Evolutionary conservation across 129 eudicot species (phyloP), one percentile per base, ranked within the genome.

Genomic region (Arctium minus): DNA sequence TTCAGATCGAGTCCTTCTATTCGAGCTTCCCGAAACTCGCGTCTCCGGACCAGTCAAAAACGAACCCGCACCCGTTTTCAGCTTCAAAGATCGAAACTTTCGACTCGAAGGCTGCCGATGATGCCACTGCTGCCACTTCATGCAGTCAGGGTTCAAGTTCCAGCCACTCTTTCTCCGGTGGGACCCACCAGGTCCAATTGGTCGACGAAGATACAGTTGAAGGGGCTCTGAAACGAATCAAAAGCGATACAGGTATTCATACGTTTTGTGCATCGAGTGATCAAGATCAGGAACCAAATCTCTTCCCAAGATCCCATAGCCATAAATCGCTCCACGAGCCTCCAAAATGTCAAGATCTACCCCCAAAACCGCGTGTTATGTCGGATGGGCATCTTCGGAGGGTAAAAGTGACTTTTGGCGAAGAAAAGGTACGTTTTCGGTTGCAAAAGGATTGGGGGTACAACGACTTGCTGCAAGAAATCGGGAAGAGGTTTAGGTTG

Each of bases 361-460:
- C 90, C 15, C 89, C 91, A 30, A 82, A 82, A 72, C 84, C 81
- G 11, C 33, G 76, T 7, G 44, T 74, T 44, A 84, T 60, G 67
- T 73, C 81, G 13, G 89, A 84, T 70, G 88, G 86, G 36, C 86
- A 80, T 37, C 38, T 74, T 85, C 88, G 71, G 62, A 87, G 97
- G 82, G 88, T 91, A 27, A 96, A 96, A 84, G 99, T 91, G 33
- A 87, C 92, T 3, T 91, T 85, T 30, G 97, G 97, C 18, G 97
- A 93, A 84, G 99, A 93, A 82, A 90, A 88, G 69, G 88, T 91
- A 5, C 91, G 97, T 79, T 90, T 96, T 75, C 92, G 99, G 68
- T 76, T 91, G 88, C 90, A 79, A 73, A 96, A 75, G 32, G 79
- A 69, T 18, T 93, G 94, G 95, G 84, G 91, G 29, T 96, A 84